Conservation (phyloP, 495 filamentous ascomycete genomes). For the Lophium mytilinum region DNA sequence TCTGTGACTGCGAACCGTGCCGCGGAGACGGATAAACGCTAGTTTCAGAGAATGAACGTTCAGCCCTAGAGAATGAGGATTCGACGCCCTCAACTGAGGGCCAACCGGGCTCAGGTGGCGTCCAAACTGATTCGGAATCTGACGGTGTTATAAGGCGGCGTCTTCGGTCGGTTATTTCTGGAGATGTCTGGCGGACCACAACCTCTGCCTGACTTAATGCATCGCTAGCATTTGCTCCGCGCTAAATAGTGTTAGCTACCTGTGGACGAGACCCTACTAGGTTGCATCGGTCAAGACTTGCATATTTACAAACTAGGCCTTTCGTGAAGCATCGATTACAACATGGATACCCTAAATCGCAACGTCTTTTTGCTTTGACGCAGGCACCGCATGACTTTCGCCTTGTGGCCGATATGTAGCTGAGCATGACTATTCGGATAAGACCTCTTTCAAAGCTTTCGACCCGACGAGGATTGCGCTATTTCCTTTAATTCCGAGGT, state of each 20-base stretch:
- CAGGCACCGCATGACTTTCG: conserved; percentile 17
- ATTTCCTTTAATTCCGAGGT: no score
- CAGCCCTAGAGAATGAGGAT: background rate
- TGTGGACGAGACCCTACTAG: background rate
- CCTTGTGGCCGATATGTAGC: conserved; percentile 21
- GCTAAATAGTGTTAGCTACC: background rate
- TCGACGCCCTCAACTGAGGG: background rate
- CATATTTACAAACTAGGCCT: conserved; percentile 10
- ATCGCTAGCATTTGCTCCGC: conserved; percentile 1
- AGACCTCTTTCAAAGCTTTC: no score
- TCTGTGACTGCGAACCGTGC: background rate
- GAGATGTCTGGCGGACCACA: conserved; percentile 10
- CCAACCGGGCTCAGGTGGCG: background rate
- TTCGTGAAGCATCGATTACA: conserved; percentile 17
- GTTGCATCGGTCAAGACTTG: background rate
- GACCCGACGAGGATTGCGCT: no score
- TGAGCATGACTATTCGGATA: conserved; percentile 7
- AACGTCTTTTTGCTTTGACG: conserved; percentile 42
- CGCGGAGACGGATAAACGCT: background rate
- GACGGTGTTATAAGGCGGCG: background rate
- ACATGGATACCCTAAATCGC: conserved; percentile 19
- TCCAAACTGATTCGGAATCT: background rate
- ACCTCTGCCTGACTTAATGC: conserved; percentile 11
- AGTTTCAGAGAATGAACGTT: background rate
- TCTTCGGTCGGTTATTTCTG: conserved; percentile 3